Percentiles rank a stretch among this genome's conserved stretches.
Conservation (phyloP, 2,329 filamentous ascomycete species). For the Neonectria faginata region DNA sequence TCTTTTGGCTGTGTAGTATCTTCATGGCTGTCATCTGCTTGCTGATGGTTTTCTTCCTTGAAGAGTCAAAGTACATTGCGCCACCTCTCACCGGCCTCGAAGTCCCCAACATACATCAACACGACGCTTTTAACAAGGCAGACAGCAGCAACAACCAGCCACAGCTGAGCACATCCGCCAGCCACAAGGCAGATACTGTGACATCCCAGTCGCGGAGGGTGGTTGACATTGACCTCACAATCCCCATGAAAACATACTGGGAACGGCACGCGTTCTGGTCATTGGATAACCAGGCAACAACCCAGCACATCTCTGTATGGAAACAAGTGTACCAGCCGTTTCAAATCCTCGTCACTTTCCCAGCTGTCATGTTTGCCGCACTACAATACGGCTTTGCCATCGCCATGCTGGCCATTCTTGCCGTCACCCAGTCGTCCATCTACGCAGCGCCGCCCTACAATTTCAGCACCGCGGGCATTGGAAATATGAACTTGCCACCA, state of each 20-base stretch:
- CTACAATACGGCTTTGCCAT: constrained; percentile 31
- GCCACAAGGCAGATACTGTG: background rate
- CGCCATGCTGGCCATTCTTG: constrained; percentile 36
- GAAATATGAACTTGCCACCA: constrained; percentile 38
- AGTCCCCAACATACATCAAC: background rate
- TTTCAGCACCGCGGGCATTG: constrained; percentile 30
- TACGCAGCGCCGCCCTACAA: constrained; percentile 31
- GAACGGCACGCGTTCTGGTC: constrained; percentile 22
- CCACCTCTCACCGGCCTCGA: constrained; percentile 12
- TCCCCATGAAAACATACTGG: constrained; percentile 21
- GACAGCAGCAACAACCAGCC: background rate
- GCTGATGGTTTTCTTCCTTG: constrained; percentile 25
- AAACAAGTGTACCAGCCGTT: constrained; percentile 18
- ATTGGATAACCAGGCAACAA: constrained; percentile 13
- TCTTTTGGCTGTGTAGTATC: constrained; percentile 23
- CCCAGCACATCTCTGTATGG: background rate
- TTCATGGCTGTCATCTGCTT: constrained; percentile 19
- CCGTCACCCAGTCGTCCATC: constrained; percentile 25
- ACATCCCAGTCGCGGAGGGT: background rate
- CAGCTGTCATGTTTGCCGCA: constrained; percentile 25
- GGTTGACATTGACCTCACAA: constrained; percentile 10
- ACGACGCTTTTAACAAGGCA: background rate
- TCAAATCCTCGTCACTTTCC: constrained; percentile 17
- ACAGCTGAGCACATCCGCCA: background rate
- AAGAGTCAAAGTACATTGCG: constrained; percentile 24